These are phyloP conservation scores for Quercus phellos DNA, from an alignment of 331 rosid species.

Conservation along the genomic window DNA sequence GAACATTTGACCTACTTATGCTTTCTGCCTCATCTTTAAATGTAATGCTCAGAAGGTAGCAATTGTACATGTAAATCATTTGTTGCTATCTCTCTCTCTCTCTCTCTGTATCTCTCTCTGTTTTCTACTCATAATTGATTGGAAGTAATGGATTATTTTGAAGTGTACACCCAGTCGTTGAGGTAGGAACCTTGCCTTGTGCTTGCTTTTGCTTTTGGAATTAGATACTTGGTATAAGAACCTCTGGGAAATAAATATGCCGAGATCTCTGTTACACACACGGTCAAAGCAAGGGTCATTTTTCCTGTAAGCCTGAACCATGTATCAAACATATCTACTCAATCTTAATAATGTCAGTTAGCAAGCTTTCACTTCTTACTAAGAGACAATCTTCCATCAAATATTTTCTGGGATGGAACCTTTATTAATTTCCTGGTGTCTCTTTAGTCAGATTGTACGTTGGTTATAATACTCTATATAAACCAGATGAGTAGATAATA, in stretches of 20 bases:
- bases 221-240: background rate
- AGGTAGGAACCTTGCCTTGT: background rate
- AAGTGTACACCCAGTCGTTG: background rate
- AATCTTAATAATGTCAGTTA: background rate
- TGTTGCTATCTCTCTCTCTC: background rate
- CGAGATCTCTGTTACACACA: background rate
- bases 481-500: background rate
- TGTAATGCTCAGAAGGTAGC: background rate
- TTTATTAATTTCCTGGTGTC: background rate
- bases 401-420: background rate
- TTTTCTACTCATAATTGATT: background rate
- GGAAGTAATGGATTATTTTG: background rate
- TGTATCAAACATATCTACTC: background rate
- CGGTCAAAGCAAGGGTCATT: background rate
- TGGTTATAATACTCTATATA: background rate
- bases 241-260: background rate
- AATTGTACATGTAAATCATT: background rate
- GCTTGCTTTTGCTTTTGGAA: background rate
- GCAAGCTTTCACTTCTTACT: background rate
- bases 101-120: background rate
- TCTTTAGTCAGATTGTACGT: background rate
- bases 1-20: background rate
- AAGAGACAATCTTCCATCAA: background rate
- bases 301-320: background rate
- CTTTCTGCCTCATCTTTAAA: background rate